These are phyloP conservation scores for Zizania palustris DNA, from an alignment of 202 grass and related monocot species.

Conservation along the genomic window DNA sequence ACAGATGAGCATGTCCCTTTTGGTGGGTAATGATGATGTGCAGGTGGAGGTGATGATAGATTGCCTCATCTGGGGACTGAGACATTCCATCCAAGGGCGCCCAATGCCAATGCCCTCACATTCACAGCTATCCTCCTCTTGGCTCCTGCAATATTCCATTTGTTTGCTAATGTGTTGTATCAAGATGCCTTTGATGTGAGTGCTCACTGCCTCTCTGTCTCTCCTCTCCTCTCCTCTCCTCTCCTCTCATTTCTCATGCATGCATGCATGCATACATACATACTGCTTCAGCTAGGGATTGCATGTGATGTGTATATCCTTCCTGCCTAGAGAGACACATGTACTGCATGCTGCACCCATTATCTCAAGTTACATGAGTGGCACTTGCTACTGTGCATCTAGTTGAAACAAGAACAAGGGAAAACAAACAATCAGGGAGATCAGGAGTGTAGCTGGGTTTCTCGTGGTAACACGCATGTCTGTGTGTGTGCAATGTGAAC, in stretches of 20 bases:
- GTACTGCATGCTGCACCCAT: background rate
- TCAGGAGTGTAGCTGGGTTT: slow-evolving; percentile 11
- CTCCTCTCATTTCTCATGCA: no score
- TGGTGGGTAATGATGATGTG: slow-evolving; percentile 58
- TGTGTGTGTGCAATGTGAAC: slow-evolving; percentile 35
- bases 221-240: background rate
- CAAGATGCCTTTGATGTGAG: slow-evolving; percentile 95
- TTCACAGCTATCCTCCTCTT: slow-evolving; percentile 36
- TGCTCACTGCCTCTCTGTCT: slow-evolving; percentile 54
- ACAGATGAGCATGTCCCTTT: slow-evolving; percentile 61
- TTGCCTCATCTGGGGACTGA: slow-evolving; percentile 68
- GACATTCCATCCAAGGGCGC: slow-evolving; percentile 80
- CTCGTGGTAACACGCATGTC: slow-evolving; percentile 31
- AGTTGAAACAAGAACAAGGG: no score
- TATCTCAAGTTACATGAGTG: slow-evolving; percentile 15
- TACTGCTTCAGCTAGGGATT: slow-evolving; percentile 38
- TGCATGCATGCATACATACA: background rate
- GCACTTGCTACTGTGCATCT: slow-evolving; percentile 7
- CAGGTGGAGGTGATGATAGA: slow-evolving; percentile 73
- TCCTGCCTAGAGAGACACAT: background rate
- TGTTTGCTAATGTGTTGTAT: slow-evolving; percentile 96
- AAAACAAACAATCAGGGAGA: no score
- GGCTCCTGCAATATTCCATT: slow-evolving; percentile 83
- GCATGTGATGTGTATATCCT: slow-evolving; percentile 37
- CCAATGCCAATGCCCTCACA: slow-evolving; percentile 54